Evolutionary conservation across 2,329 filamentous ascomycete species (phyloP).

Genomic region (Trichophyton schoenleinii): DNA sequence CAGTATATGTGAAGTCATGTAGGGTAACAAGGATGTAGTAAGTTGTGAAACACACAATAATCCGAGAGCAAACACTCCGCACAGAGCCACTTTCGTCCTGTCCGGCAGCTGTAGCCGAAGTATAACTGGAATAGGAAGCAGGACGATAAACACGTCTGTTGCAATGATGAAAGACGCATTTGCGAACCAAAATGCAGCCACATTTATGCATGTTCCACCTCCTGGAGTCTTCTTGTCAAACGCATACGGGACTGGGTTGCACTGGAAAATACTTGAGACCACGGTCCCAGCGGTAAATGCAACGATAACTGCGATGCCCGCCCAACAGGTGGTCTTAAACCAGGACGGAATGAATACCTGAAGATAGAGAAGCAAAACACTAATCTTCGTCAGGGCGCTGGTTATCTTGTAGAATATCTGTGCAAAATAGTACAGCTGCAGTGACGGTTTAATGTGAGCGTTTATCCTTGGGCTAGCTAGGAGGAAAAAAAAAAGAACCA

Average conservation of each 20-base stretch:
- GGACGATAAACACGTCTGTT: constrained; percentile 26
- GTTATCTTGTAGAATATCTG: constrained; percentile 19
- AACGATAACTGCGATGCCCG: constrained; percentile 13
- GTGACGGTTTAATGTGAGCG: neutral
- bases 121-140: constrained; percentile 24
- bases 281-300: constrained; percentile 16
- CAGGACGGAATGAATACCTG: constrained; percentile 15
- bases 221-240: constrained; percentile 13
- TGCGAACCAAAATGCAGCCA: constrained; percentile 39
- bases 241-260: constrained; percentile 14
- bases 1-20: constrained; percentile 4
- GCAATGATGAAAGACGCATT: constrained; percentile 33
- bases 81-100: constrained; percentile 41
- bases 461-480: neutral
- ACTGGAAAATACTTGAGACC: constrained; percentile 17
- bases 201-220: constrained; percentile 34
- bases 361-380: constrained; percentile 17
- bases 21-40: neutral
- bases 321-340: constrained; percentile 15
- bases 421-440: constrained; percentile 16
- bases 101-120: constrained; percentile 21
- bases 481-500: neutral
- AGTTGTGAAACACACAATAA: constrained; percentile 21
- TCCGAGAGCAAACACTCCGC: constrained; percentile 16
- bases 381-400: constrained; percentile 17